Evolutionary conservation across 345 rosid species (phyloP).

Genomic region (Pistacia atlantica): DNA sequence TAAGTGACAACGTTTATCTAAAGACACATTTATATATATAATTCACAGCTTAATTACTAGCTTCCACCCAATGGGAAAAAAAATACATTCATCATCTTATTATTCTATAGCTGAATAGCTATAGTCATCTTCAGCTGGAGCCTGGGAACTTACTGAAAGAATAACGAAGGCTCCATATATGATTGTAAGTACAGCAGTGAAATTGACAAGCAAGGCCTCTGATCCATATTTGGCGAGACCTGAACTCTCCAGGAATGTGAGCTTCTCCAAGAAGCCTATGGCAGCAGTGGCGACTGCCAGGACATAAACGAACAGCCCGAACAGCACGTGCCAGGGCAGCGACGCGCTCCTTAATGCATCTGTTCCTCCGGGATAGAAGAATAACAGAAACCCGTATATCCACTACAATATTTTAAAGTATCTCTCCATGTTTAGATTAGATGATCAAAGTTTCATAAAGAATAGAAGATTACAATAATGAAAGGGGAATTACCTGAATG

Average conservation of each 20-base stretch:
- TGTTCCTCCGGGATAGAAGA: conserved; percentile 85
- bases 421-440: background rate
- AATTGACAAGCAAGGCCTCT: conserved; percentile 86
- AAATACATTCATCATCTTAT: background rate
- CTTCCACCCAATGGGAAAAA: background rate
- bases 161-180: conserved; percentile 72
- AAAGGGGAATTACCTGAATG: conserved; percentile 59
- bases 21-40: background rate
- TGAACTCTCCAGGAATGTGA: conserved; percentile 79
- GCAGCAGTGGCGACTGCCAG: conserved; percentile 70
- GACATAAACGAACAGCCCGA: conserved; percentile 59
- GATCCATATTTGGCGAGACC: conserved; percentile 75
- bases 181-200: conserved; percentile 74
- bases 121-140: conserved; percentile 39
- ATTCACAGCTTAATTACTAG: background rate
- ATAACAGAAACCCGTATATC: conserved; percentile 66
- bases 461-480: background rate
- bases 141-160: conserved; percentile 49
- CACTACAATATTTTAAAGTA: conserved; percentile 47
- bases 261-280: conserved; percentile 83
- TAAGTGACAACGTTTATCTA: background rate
- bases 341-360: conserved; percentile 41
- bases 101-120: conserved; percentile 57
- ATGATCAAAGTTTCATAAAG: background rate
- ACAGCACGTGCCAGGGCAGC: conserved; percentile 72